phyloP scores from a whole-genome alignment of 177 flowering plant genomes.

The Vitis hybrid region DNA sequence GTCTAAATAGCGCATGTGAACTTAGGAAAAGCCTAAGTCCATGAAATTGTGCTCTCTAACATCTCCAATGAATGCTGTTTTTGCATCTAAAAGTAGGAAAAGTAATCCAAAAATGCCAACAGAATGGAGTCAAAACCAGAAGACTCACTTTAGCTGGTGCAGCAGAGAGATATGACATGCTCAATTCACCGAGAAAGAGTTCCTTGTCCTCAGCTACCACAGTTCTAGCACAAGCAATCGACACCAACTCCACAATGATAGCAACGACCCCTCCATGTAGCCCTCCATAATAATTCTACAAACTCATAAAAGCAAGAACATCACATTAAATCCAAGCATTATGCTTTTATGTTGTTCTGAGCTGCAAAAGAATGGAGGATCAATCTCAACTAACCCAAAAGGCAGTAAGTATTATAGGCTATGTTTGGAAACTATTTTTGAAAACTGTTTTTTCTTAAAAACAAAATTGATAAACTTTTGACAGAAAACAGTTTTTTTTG shows the following conservation, averaged over 20 bases:
- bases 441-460: too few relatives aligned
- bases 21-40: neutral
- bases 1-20: too few relatives aligned
- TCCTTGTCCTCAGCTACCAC: conserved; percentile 56
- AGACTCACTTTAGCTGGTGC: conserved; percentile 44
- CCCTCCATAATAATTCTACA: conserved; percentile 45
- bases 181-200: conserved; percentile 63
- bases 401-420: too few relatives aligned
- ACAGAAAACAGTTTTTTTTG: too few relatives aligned
- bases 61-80: neutral
- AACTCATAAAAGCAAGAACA: neutral
- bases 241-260: conserved; percentile 41
- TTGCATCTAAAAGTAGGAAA: too few relatives aligned
- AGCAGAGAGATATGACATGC: conserved; percentile 60
- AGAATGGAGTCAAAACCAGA: neutral
- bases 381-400: neutral
- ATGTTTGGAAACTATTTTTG: too few relatives aligned
- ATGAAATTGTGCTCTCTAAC: neutral
- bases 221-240: conserved; percentile 64
- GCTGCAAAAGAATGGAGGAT: neutral
- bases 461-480: too few relatives aligned
- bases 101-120: neutral
- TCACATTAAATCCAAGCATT: neutral
- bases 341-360: neutral
- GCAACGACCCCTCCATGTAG: conserved; percentile 67